phyloP scores from a whole-genome alignment of 1,139 yeast species.

The Sugiyamaella grinbergsii region DNA sequence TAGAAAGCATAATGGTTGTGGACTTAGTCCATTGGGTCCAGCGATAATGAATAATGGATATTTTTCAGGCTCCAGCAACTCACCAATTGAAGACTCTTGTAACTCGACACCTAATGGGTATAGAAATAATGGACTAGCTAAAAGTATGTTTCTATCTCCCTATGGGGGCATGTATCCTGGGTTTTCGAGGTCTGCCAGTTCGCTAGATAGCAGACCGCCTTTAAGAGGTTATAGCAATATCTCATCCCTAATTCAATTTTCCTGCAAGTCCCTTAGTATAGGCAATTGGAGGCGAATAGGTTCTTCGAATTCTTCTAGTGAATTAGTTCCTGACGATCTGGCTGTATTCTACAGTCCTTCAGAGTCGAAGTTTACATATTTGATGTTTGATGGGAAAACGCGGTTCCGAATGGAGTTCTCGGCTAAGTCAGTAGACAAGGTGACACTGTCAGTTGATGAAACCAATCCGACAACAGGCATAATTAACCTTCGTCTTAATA shows the following conservation, averaged over 20 bases:
- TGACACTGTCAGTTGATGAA: conserved; percentile 25
- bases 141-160: conserved; percentile 9
- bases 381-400: conserved; percentile 33
- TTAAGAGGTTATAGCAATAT: conserved; percentile 4
- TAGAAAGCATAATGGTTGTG: conserved; percentile 18
- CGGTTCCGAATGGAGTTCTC: conserved; percentile 37
- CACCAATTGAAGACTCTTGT: conserved; percentile 17
- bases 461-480: conserved; percentile 28
- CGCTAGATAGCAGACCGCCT: conserved; percentile 3
- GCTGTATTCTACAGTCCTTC: conserved; percentile 33
- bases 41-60: conserved; percentile 13
- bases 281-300: conserved; percentile 41
- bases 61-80: conserved; percentile 21
- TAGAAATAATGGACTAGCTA: not conserved
- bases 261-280: conserved; percentile 36
- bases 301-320: conserved; percentile 2
- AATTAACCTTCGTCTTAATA: conserved; percentile 29
- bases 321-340: conserved; percentile 29
- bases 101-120: conserved; percentile 19
- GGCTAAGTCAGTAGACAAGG: conserved; percentile 29
- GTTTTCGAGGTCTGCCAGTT: conserved; percentile 11
- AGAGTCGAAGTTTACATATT: conserved; percentile 34
- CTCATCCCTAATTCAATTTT: conserved; percentile 26
- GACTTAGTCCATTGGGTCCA: not conserved
- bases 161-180: conserved; percentile 7